A percentile compares a stretch with the other conserved stretches of the same genome.
These are phyloP conservation scores for Gloeopeniophorella convolvens DNA, from an alignment of 768 basidiomycete genomes.

Conservation along the genomic window DNA sequence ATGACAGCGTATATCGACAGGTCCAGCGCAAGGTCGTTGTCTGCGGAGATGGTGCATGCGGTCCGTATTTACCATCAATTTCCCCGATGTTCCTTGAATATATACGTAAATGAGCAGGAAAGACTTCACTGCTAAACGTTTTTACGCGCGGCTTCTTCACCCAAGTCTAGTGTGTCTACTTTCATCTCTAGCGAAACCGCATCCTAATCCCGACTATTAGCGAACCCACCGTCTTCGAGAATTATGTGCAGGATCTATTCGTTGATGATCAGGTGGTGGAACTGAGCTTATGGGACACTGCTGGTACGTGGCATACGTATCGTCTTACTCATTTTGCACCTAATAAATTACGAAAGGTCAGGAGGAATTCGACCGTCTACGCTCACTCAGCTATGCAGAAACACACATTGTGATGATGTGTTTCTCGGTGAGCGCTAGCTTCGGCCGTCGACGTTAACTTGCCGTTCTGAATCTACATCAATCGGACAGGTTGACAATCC, in stretches of 20 bases:
- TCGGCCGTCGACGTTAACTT: not conserved
- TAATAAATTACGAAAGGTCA: slow-evolving; percentile 67
- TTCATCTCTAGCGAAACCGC: not conserved
- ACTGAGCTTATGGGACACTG: slow-evolving; percentile 95
- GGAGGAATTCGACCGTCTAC: slow-evolving; percentile 90
- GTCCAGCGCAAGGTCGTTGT: slow-evolving; percentile 70
- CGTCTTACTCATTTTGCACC: not conserved
- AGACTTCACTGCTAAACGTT: slow-evolving; percentile 82
- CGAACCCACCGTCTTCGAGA: slow-evolving; percentile 95
- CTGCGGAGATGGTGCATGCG: slow-evolving; percentile 95
- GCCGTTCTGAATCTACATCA: slow-evolving; percentile 13
- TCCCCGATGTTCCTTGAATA: slow-evolving; percentile 8
- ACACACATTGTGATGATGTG: slow-evolving; percentile 96
- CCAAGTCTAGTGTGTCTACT: slow-evolving; percentile 73
- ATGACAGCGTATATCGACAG: slow-evolving; percentile 23
- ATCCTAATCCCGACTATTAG: slow-evolving; percentile 32
- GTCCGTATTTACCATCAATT: slow-evolving; percentile 35
- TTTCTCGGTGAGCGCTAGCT: slow-evolving; percentile 63
- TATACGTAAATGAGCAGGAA: slow-evolving; percentile 42
- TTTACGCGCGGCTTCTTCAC: slow-evolving; percentile 92
- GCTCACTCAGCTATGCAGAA: slow-evolving; percentile 94
- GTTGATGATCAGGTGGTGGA: slow-evolving; percentile 87
- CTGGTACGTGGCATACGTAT: slow-evolving; percentile 66
- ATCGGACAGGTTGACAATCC: slow-evolving; percentile 78
- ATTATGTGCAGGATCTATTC: slow-evolving; percentile 86